Percentiles rank a stretch among this genome's conserved stretches.
Conservation (phyloP, 768 basidiomycete genomes). For the Melanogaster broomeanus region DNA sequence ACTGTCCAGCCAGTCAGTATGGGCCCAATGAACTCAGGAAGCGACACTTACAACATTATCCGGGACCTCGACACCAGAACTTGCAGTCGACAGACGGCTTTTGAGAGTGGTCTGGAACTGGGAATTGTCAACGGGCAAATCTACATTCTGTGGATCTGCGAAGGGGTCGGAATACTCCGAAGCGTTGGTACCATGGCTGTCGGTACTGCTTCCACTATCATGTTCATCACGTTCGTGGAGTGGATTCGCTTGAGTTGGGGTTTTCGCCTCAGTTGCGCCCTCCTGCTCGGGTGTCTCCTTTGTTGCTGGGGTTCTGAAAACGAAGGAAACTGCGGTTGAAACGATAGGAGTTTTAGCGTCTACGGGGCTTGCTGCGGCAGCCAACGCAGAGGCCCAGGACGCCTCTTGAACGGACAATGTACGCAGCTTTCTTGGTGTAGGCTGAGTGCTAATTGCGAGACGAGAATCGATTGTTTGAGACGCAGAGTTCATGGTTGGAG, state of each 20-base stretch:
- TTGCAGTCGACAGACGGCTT: constrained; percentile 7
- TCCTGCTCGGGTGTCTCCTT: not conserved
- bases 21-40: not conserved
- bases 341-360: not conserved
- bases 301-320: not conserved
- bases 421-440: not conserved
- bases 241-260: not conserved
- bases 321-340: not conserved
- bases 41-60: constrained; percentile 2
- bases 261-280: not conserved
- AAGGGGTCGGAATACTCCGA: not conserved
- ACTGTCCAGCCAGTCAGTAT: not conserved
- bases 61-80: constrained; percentile 2
- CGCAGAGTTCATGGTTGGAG: not conserved
- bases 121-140: not conserved
- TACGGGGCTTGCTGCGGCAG: constrained; percentile 4
- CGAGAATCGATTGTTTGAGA: not conserved
- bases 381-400: constrained; percentile 4
- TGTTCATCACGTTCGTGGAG: not conserved
- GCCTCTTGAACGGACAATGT: not conserved
- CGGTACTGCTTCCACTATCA: not conserved
- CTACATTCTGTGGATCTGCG: not conserved
- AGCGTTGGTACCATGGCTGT: constrained; percentile 2
- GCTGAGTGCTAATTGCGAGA: not conserved
- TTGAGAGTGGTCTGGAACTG: not conserved